These are phyloP conservation scores for Alternaria consortialis DNA, from an alignment of 2,329 filamentous ascomycete species.

Conservation along the genomic window DNA sequence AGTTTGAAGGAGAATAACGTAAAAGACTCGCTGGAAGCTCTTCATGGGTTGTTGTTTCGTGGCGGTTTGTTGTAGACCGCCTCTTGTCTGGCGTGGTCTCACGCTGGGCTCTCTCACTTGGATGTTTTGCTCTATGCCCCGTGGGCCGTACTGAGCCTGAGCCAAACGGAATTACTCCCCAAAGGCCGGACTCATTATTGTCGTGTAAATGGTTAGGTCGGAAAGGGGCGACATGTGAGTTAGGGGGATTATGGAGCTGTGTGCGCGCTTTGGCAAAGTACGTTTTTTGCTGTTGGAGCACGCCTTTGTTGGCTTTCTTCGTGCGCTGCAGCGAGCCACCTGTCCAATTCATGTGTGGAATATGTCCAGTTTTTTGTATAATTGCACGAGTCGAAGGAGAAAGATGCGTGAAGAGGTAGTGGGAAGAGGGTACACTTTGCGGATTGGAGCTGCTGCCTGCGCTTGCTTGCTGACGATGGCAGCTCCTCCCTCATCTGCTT, in stretches of 20 bases:
- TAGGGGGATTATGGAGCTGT: slow-evolving; percentile 35
- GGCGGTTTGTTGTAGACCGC: not conserved
- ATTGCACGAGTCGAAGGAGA: not conserved
- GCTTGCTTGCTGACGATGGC: slow-evolving; percentile 14
- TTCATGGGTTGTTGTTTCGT: not conserved
- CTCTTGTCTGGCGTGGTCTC: slow-evolving; percentile 2
- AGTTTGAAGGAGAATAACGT: not conserved
- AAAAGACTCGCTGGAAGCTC: not conserved
- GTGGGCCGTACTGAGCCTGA: slow-evolving; percentile 21
- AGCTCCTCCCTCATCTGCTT: slow-evolving; percentile 4
- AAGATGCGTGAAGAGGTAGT: not conserved
- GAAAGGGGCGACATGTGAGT: slow-evolving; percentile 28
- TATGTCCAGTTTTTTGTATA: not conserved
- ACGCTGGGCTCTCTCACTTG: not conserved
- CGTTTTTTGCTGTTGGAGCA: slow-evolving; percentile 55
- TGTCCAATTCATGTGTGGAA: slow-evolving; percentile 58
- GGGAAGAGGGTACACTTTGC: slow-evolving; percentile 2
- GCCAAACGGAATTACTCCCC: slow-evolving; percentile 13
- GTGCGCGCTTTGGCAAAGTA: slow-evolving; percentile 56
- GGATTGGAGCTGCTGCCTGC: slow-evolving; percentile 1
- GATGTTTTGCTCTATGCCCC: slow-evolving; percentile 14
- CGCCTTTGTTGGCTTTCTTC: slow-evolving; percentile 48
- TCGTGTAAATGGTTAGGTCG: slow-evolving; percentile 34
- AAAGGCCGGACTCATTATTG: slow-evolving; percentile 16
- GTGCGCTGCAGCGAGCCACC: slow-evolving; percentile 55